Conservation (phyloP, 2,329 filamentous ascomycete genomes). For the Cyclaneusma minus region DNA sequence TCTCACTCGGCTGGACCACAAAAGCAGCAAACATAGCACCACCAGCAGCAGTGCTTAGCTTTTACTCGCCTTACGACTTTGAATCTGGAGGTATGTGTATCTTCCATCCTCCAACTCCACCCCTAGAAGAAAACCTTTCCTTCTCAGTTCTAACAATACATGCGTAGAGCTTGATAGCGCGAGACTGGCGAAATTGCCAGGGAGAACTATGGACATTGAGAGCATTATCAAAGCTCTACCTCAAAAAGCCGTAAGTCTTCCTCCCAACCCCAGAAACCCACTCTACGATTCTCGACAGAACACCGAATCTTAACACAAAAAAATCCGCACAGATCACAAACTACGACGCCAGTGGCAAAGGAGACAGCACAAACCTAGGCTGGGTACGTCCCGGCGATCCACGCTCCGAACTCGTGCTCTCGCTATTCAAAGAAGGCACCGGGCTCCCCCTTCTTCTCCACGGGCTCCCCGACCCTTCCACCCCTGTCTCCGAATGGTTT, state of each 20-base stretch:
- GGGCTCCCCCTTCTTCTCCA: constrained; percentile 20
- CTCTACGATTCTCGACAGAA: too few species aligned
- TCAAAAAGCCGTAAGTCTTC: too few species aligned
- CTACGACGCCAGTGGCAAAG: constrained; percentile 4
- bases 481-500: too few species aligned
- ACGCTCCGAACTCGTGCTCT: constrained; percentile 21
- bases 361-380: too few species aligned
- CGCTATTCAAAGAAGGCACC: constrained; percentile 27
- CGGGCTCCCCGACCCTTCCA: too few species aligned
- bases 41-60: constrained; percentile 26
- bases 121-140: too few species aligned
- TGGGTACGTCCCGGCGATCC: constrained; percentile 17
- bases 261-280: too few species aligned
- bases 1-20: constrained; percentile 24
- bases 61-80: constrained; percentile 28
- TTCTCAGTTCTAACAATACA: too few species aligned
- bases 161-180: too few species aligned
- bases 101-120: too few species aligned
- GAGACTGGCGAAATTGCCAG: constrained; percentile 9
- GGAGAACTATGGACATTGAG: constrained; percentile 3
- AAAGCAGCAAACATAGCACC: constrained; percentile 14
- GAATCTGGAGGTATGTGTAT: constrained; percentile 17
- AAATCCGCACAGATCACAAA: too few species aligned
- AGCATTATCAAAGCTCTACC: constrained; percentile 15
- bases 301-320: too few species aligned